These are phyloP conservation scores for Teunomyces gatunensis DNA, from an alignment of 805 yeast genomes.

Conservation along the genomic window DNA sequence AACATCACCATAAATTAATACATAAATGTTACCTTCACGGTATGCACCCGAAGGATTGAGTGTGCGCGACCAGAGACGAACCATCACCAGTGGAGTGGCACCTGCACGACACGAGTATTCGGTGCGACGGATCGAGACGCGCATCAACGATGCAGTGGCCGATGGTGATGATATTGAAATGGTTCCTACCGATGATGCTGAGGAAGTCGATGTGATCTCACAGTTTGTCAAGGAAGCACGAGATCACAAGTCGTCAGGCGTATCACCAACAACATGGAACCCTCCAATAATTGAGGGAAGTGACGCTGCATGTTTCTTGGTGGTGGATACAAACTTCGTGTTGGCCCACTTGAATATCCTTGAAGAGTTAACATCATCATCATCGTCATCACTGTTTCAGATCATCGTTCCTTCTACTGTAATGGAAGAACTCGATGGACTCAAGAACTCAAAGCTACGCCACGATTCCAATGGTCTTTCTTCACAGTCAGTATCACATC, in stretches of 20 bases:
- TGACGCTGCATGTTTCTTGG: conserved; percentile 35
- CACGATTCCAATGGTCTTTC: conserved; percentile 15
- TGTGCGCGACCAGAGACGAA: conserved; percentile 17
- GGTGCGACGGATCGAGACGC: conserved; percentile 22
- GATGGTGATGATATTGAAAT: conserved; percentile 39
- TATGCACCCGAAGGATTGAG: conserved; percentile 37
- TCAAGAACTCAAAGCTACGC: conserved; percentile 47
- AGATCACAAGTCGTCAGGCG: not conserved
- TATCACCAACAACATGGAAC: too few relatives aligned
- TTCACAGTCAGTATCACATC: conserved; percentile 44
- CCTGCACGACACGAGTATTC: conserved; percentile 21
- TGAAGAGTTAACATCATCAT: conserved; percentile 41
- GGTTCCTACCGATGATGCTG: conserved; percentile 47
- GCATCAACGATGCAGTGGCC: conserved; percentile 15
- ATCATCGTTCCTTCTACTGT: conserved; percentile 72
- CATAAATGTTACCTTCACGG: conserved; percentile 38
- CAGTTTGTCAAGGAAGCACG: conserved; percentile 26
- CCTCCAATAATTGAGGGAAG: too few relatives aligned
- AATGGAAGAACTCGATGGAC: conserved; percentile 76
- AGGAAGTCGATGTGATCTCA: conserved; percentile 43
- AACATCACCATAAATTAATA: too few relatives aligned
- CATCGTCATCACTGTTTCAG: conserved; percentile 20
- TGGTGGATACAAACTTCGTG: conserved; percentile 82
- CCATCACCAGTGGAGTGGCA: conserved; percentile 18
- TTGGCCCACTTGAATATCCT: conserved; percentile 63